These are phyloP conservation scores for Jamesozyma lodderae DNA, from an alignment of 805 yeast species.

Conservation along the genomic window DNA sequence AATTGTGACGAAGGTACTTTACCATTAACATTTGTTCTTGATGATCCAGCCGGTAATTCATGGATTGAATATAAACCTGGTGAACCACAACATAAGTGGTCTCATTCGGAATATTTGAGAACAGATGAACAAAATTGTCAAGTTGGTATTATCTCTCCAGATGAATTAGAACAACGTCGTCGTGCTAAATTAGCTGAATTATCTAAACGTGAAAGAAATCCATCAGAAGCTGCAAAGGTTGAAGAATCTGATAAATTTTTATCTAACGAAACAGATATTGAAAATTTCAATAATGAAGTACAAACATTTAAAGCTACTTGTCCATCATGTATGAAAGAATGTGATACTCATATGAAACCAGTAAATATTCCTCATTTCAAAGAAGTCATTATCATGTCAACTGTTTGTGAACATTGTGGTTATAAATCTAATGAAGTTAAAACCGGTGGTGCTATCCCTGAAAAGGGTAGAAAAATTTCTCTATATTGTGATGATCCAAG, in stretches of 20 bases:
- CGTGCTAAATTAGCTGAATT: slow-evolving; percentile 27
- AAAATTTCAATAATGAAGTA: slow-evolving; percentile 80
- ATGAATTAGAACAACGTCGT: slow-evolving; percentile 40
- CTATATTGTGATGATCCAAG: slow-evolving; percentile 70
- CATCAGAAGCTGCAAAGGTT: slow-evolving; percentile 15
- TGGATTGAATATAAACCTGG: slow-evolving; percentile 89
- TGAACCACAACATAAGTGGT: slow-evolving; percentile 85
- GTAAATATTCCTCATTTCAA: slow-evolving; percentile 97
- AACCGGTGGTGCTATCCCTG: slow-evolving; percentile 96
- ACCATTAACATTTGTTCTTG: slow-evolving; percentile 71
- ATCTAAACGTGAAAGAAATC: slow-evolving; percentile 31
- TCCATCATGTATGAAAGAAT: slow-evolving; percentile 67
- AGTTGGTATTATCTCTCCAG: slow-evolving; percentile 65
- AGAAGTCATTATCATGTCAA: slow-evolving; percentile 94
- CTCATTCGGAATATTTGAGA: slow-evolving; percentile 70
- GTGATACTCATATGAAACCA: slow-evolving; percentile 93
- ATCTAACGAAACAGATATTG: slow-evolving; percentile 69
- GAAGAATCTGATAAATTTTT: slow-evolving; percentile 33
- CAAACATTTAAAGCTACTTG: slow-evolving; percentile 90
- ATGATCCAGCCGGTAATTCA: slow-evolving; percentile 96
- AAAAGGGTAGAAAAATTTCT: slow-evolving; percentile 64
- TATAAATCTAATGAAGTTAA: slow-evolving; percentile 95
- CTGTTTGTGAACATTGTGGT: slow-evolving; percentile 87
- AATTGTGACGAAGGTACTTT: slow-evolving; percentile 58
- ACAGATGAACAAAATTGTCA: slow-evolving; percentile 81